Conservation (phyloP, 768 basidiomycete species). For the Pisolithus microcarpus region DNA sequence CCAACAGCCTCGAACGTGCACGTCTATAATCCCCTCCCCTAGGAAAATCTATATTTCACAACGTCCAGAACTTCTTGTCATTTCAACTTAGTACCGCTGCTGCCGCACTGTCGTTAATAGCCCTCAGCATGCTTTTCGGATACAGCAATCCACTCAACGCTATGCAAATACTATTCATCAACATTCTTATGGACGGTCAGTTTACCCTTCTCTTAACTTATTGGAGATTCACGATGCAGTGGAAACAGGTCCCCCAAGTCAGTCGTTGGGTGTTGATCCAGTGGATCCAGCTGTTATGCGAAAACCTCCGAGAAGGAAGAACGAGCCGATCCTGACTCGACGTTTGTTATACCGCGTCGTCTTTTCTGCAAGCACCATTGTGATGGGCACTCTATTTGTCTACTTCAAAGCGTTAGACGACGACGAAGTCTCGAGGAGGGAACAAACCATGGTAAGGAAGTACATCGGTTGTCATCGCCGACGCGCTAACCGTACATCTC, state of each 20-base stretch:
- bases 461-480: background rate
- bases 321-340: conserved; percentile 77
- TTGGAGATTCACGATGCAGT: background rate
- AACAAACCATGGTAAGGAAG: conserved; percentile 88
- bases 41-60: conserved; percentile 98
- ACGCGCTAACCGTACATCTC: conserved; percentile 3
- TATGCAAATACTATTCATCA: conserved; percentile 99
- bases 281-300: conserved; percentile 92
- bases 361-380: conserved; percentile 92
- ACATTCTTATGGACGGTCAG: conserved; percentile 95
- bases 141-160: conserved; percentile 91
- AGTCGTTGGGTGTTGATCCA: conserved; percentile 94
- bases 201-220: conserved; percentile 1
- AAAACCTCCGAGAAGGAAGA: conserved; percentile 86
- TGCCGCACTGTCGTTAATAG: conserved; percentile 91
- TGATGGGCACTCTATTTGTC: conserved; percentile 80
- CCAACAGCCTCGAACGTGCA: background rate
- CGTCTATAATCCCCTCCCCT: conserved; percentile 1
- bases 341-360: conserved; percentile 71
- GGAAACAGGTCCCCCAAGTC: conserved; percentile 77
- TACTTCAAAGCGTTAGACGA: conserved; percentile 81
- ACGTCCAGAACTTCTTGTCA: conserved; percentile 95
- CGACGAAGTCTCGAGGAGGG: conserved; percentile 73
- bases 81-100: conserved; percentile 99
- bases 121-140: conserved; percentile 84